phyloP scores from a whole-genome alignment of 2,329 filamentous ascomycete species.

The Calonectria naviculata region DNA sequence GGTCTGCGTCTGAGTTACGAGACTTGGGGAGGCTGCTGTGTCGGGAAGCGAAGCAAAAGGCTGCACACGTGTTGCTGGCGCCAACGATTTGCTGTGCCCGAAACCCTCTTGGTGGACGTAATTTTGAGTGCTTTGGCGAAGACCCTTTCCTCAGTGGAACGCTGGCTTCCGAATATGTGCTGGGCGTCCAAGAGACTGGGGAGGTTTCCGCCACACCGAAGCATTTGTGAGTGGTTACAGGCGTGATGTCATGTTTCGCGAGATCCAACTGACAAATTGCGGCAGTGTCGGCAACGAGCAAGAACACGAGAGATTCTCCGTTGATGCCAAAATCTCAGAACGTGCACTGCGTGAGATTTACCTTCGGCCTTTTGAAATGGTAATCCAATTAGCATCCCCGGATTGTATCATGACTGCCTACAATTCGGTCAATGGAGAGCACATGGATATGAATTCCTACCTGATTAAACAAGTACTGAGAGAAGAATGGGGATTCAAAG shows the following conservation, averaged over 20 bases:
- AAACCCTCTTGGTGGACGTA: constrained; percentile 58
- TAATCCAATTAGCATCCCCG: constrained; percentile 46
- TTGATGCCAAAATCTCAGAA: constrained; percentile 34
- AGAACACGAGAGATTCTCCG: constrained; percentile 31
- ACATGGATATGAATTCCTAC: constrained; percentile 49
- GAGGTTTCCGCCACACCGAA: constrained; percentile 55
- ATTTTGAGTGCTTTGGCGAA: constrained; percentile 57
- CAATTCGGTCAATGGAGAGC: constrained; percentile 54
- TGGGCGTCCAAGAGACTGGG: constrained; percentile 53
- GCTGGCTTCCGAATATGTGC: constrained; percentile 52
- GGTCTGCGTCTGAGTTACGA: constrained; percentile 12
- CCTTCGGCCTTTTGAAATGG: constrained; percentile 53
- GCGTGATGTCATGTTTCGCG: no score
- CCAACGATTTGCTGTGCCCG: constrained; percentile 63
- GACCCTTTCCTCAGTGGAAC: constrained; percentile 56
- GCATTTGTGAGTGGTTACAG: constrained; percentile 45
- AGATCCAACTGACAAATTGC: not conserved
- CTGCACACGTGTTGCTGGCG: constrained; percentile 77
- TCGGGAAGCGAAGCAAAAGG: constrained; percentile 64
- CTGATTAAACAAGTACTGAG: constrained; percentile 50
- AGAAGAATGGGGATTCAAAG: constrained; percentile 55
- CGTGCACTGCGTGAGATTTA: constrained; percentile 47
- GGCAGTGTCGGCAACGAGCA: constrained; percentile 49
- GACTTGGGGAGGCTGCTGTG: constrained; percentile 56
- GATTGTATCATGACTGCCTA: constrained; percentile 56